These are phyloP conservation scores for Diaporthe aspalathi DNA, from an alignment of 2,329 filamentous ascomycete species.

Conservation along the genomic window DNA sequence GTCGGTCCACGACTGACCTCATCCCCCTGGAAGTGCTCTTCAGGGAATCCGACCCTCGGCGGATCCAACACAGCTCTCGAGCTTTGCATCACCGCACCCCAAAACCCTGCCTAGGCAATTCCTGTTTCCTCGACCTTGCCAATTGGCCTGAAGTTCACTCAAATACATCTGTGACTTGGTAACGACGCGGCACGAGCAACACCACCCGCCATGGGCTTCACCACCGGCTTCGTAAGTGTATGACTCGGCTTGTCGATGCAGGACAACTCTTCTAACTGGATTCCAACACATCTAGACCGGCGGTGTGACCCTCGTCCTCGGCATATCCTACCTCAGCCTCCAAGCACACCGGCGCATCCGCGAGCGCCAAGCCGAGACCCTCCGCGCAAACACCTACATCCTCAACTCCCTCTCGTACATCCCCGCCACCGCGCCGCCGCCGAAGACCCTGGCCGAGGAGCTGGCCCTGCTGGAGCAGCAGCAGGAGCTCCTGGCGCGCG, in stretches of 20 bases:
- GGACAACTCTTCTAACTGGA: conserved; percentile 34
- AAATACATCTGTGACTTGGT: conserved; percentile 43
- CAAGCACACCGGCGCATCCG: conserved; percentile 78
- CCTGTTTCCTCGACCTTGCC: no score
- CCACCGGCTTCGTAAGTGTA: conserved; percentile 75
- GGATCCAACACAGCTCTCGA: neutral
- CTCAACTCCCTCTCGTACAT: conserved; percentile 65
- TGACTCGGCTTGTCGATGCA: neutral
- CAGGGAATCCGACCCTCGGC: neutral
- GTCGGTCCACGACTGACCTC: conserved; percentile 31
- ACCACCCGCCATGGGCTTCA: conserved; percentile 73
- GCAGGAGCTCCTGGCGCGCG: conserved; percentile 37
- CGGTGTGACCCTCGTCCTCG: conserved; percentile 80
- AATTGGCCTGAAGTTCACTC: conserved; percentile 15
- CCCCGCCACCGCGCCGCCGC: conserved; percentile 54
- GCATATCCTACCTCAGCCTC: conserved; percentile 77
- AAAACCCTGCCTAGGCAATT: neutral
- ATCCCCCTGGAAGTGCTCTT: conserved; percentile 24
- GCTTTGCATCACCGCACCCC: neutral
- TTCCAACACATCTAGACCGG: conserved; percentile 65
- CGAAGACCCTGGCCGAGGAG: conserved; percentile 48
- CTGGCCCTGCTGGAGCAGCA: conserved; percentile 38
- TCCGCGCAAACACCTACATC: conserved; percentile 67
- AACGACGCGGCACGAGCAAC: conserved; percentile 4
- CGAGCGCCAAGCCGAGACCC: conserved; percentile 64